A percentile compares a stretch with the other conserved stretches of the same genome.
Evolutionary conservation across 2,329 filamentous ascomycete genomes (phyloP).

Genomic region (Exophiala calicioides): DNA sequence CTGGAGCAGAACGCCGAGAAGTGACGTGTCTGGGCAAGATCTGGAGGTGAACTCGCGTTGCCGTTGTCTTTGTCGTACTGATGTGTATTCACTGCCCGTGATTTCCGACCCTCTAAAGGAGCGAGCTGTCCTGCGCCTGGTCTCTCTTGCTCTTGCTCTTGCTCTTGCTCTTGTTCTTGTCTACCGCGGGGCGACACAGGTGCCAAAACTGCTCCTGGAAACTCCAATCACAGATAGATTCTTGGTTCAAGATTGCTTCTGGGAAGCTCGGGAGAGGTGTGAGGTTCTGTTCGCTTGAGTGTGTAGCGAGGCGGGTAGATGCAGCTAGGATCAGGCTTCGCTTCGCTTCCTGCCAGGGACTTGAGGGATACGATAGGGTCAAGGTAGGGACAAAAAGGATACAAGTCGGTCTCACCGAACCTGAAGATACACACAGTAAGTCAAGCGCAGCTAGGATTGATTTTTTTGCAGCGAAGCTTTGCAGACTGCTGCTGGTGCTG

Average conservation of each 20-base stretch:
- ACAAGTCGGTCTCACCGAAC: neutral
- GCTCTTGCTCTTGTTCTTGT: too few relatives aligned
- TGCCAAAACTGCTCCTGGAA: conserved; percentile 7
- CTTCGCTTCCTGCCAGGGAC: too few relatives aligned
- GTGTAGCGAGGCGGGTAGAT: conserved; percentile 3
- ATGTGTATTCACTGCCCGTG: neutral
- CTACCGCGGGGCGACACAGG: neutral
- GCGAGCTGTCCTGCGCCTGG: neutral
- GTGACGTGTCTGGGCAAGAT: too few relatives aligned
- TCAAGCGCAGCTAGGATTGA: conserved; percentile 7
- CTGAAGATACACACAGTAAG: conserved; percentile 12
- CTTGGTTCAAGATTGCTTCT: conserved; percentile 6
- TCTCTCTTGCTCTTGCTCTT: conserved; percentile 5
- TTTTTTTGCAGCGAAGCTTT: conserved; percentile 11
- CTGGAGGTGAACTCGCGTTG: neutral
- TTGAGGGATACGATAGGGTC: neutral
- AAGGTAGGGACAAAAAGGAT: too few relatives aligned
- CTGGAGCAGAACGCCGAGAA: too few relatives aligned
- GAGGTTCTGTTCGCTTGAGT: neutral
- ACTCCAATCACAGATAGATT: conserved; percentile 20
- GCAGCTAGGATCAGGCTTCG: conserved; percentile 2
- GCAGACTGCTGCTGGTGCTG: too few relatives aligned
- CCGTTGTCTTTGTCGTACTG: neutral
- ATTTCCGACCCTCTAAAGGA: neutral
- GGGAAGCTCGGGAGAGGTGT: conserved; percentile 15